phyloP scores from a whole-genome alignment of 2,329 filamentous ascomycete genomes.

The Claviceps citrina region DNA sequence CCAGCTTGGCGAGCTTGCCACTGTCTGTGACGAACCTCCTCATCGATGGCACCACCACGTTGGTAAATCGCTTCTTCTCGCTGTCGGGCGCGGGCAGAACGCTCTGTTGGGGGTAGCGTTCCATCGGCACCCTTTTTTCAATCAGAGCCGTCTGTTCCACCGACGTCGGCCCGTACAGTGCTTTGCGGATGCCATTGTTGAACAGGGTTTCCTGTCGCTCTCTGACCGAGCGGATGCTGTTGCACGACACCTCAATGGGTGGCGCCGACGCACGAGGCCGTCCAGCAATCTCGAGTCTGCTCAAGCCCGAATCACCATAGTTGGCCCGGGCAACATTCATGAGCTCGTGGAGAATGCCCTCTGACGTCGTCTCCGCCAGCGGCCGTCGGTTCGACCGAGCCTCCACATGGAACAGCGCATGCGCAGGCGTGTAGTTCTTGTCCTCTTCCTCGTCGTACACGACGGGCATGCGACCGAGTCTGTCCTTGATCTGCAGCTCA shows the following conservation, averaged over 20 bases:
- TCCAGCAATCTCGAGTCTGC: conserved; percentile 66
- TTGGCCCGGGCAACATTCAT: conserved; percentile 59
- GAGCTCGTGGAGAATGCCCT: conserved; percentile 59
- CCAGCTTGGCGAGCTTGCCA: conserved; percentile 84
- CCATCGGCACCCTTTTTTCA: conserved; percentile 52
- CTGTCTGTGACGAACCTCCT: conserved; percentile 93
- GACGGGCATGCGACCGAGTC: conserved; percentile 51
- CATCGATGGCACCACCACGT: conserved; percentile 92
- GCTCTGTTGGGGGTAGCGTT: conserved; percentile 44
- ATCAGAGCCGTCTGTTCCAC: conserved; percentile 60
- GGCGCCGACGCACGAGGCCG: conserved; percentile 69
- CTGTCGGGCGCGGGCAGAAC: conserved; percentile 67
- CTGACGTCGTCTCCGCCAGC: conserved; percentile 51
- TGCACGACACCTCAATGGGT: conserved; percentile 66
- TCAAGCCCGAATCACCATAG: conserved; percentile 56
- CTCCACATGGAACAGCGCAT: conserved; percentile 69
- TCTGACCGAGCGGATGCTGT: conserved; percentile 44
- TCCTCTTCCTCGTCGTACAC: conserved; percentile 54
- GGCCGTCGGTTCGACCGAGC: conserved; percentile 51
- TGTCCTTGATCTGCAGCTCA: conserved; percentile 37
- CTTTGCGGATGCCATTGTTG: conserved; percentile 58
- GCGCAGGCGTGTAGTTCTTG: conserved; percentile 49
- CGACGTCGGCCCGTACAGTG: conserved; percentile 51
- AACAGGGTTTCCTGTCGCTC: conserved; percentile 67
- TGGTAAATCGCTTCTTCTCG: conserved; percentile 70